A percentile compares a stretch with the other conserved stretches of the same genome.
Evolutionary conservation across 2,329 filamentous ascomycete species (phyloP).

Genomic region (Verticillium nonalfalfae): DNA sequence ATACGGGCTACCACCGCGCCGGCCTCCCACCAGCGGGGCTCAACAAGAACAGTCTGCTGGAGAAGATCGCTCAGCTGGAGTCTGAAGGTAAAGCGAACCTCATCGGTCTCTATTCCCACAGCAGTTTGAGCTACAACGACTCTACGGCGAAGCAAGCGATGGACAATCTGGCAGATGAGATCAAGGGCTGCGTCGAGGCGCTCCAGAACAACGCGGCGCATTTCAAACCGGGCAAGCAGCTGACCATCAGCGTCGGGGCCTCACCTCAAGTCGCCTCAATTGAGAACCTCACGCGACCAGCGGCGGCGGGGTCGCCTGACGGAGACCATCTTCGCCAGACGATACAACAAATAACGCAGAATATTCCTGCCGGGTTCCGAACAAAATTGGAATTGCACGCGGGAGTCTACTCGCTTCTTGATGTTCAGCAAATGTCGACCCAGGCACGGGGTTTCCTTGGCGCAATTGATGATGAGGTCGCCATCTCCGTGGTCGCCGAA

Average conservation of each 20-base stretch:
- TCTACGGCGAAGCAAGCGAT: constrained; percentile 18
- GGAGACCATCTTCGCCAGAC: not conserved
- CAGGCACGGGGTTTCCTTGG: constrained; percentile 25
- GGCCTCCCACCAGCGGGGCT: constrained; percentile 41
- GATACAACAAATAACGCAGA: not conserved
- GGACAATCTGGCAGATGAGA: constrained; percentile 20
- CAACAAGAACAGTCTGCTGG: constrained; percentile 28
- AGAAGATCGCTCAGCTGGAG: constrained; percentile 21
- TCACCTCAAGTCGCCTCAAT: constrained; percentile 22
- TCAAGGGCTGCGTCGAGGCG: constrained; percentile 20
- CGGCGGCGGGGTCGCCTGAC: not conserved
- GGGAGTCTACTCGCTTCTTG: constrained; percentile 58
- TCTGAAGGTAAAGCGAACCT: constrained; percentile 5
- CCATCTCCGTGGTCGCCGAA: constrained; percentile 51
- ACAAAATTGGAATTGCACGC: constrained; percentile 52
- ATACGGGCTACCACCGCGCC: constrained; percentile 58
- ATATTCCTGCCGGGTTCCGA: constrained; percentile 6
- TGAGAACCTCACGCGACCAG: constrained; percentile 14
- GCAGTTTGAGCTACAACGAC: constrained; percentile 23
- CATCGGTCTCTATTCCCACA: constrained; percentile 23
- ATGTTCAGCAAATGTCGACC: constrained; percentile 60
- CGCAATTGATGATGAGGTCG: constrained; percentile 38
- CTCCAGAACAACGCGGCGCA: constrained; percentile 7
- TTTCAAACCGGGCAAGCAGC: constrained; percentile 9
- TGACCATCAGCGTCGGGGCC: constrained; percentile 23